Conservation (phyloP, 2,329 filamentous ascomycete genomes). For the Alternaria solani region DNA sequence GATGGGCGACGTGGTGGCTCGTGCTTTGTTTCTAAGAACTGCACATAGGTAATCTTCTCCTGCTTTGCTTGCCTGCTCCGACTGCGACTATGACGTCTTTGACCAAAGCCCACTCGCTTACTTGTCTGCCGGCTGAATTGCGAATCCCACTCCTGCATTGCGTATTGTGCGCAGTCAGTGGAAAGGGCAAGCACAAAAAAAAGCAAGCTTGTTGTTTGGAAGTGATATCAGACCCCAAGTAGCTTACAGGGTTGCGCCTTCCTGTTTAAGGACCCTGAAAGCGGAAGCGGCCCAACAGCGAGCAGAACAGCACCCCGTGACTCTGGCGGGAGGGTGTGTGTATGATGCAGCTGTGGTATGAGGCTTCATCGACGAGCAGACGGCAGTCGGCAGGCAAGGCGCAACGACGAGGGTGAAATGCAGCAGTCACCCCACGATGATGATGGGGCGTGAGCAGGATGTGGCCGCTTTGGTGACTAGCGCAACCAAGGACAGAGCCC, state of each 20-base stretch:
- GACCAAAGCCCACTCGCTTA: background rate
- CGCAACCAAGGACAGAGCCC: slow-evolving; percentile 16
- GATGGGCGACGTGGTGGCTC: background rate
- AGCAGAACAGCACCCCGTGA: background rate
- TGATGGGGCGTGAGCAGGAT: slow-evolving; percentile 9
- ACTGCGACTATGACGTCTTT: slow-evolving; percentile 4
- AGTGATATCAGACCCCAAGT: slow-evolving; percentile 3
- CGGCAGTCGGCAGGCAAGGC: background rate
- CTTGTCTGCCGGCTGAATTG: background rate
- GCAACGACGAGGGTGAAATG: background rate
- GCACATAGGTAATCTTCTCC: background rate
- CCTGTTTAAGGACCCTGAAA: background rate
- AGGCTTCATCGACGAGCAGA: background rate
- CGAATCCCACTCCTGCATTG: background rate
- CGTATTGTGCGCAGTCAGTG: background rate
- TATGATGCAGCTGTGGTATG: background rate
- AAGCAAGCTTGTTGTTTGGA: slow-evolving; percentile 1
- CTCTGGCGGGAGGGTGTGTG: background rate
- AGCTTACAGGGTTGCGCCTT: slow-evolving; percentile 7
- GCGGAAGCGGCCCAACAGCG: background rate
- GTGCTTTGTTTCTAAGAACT: background rate
- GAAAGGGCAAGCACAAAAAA: background rate
- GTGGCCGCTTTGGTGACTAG: slow-evolving; percentile 16
- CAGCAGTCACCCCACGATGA: slow-evolving; percentile 3
- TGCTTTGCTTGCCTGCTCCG: background rate